These are phyloP conservation scores for Boletus semigastroideus DNA, from an alignment of 1,284 basidiomycete species.

Conservation along the genomic window DNA sequence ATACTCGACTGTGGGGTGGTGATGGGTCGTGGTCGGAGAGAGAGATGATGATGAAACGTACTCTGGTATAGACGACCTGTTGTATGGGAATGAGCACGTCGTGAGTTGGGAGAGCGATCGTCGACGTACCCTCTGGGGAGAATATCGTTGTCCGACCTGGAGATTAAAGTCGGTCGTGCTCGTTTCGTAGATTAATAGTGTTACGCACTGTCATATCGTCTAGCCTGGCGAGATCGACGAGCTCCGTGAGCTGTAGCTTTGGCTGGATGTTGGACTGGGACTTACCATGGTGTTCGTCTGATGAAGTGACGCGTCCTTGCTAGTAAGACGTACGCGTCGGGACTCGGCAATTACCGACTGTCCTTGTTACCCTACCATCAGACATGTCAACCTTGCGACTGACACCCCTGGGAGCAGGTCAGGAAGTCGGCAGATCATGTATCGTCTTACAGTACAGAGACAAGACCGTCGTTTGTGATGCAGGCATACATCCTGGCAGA, in stretches of 20 bases:
- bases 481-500: slow-evolving; percentile 93
- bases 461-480: slow-evolving; percentile 92
- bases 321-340: slow-evolving; percentile 17
- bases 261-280: not conserved
- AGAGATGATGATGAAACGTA: slow-evolving; percentile 40
- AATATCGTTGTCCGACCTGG: slow-evolving; percentile 92
- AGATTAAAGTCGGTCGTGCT: slow-evolving; percentile 17
- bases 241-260: not conserved
- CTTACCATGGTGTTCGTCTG: slow-evolving; percentile 25
- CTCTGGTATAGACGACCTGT: slow-evolving; percentile 89
- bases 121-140: slow-evolving; percentile 82
- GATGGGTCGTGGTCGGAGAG: slow-evolving; percentile 2
- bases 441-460: slow-evolving; percentile 93
- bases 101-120: not conserved
- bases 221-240: slow-evolving; percentile 52
- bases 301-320: slow-evolving; percentile 25
- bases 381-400: slow-evolving; percentile 7
- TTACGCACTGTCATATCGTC: slow-evolving; percentile 85
- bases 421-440: slow-evolving; percentile 96
- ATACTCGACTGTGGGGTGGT: slow-evolving; percentile 78
- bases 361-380: not conserved
- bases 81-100: slow-evolving; percentile 2
- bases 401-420: slow-evolving; percentile 80
- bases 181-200: not conserved
- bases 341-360: slow-evolving; percentile 25